Base-by-base conservation (phyloP, 371 early-diverging fungal genomes). In the Coemansia sp. region DNA sequence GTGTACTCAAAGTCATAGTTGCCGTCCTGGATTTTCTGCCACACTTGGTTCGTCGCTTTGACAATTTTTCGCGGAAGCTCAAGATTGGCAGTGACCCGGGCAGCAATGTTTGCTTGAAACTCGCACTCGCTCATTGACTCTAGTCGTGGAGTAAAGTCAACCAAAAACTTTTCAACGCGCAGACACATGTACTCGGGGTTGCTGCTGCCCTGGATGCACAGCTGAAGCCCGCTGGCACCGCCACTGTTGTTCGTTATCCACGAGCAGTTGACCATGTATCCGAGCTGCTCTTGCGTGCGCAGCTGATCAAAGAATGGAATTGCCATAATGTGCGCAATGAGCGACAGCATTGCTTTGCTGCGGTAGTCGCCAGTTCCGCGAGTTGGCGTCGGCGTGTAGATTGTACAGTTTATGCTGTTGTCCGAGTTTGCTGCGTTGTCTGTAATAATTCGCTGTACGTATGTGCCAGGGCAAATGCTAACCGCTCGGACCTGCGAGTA, bases 221-320 rank as follows among this genome's bases (percentile, higher is more conserved):
- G 48, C 12, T 39, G 28, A 12, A 66, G 28, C 28, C 40, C 42
- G 52, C 42, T 40, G 5, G 53, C 40, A 8, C 54, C 53, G 28
- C 30, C 50, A n/a, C 20, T 26, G 26, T 0, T 20, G 47, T 1
- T 20, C 20, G 18, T 5, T 6, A 52, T 21, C 28, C 25, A 14
- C 14, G 64, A 33, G 23, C 64, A 28, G 14, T 56, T 21, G 44
- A 86, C 87, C 18, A 81, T 65, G 71, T 89, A 89, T 1, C 88
- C 93, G 26, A 93, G 82, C 72, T 93, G 92, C 67, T 94, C 95
- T 67, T 94, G 93, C 5, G 97, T 97, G 26, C 97, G 87, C 48
- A 98, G 82, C 72, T 90, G 90, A 79, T 96, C 90, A 81, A 96
- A 98, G 70, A 89, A 91, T 4, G 95, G 93, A 72, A 93, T 94